Percentiles rank a stretch among this genome's conserved stretches.
These are phyloP conservation scores for Aspergillus sp. DNA, from an alignment of 2,329 filamentous ascomycete species.

Conservation along the genomic window DNA sequence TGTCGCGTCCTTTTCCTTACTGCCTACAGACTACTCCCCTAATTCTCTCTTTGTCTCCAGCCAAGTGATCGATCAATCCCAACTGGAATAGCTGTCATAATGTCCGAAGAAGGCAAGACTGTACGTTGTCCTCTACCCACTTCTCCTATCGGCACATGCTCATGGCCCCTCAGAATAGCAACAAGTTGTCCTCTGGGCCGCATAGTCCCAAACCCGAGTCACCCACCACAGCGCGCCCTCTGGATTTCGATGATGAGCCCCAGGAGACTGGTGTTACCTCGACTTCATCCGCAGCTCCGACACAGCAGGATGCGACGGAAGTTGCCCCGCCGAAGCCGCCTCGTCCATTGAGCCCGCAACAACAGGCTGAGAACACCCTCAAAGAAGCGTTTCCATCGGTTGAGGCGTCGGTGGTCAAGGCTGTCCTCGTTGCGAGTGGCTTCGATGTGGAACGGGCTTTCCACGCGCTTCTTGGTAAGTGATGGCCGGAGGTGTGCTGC, in stretches of 20 bases:
- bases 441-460: slow-evolving; percentile 91
- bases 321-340: slow-evolving; percentile 75
- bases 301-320: slow-evolving; percentile 27
- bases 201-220: slow-evolving; percentile 46
- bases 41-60: not conserved
- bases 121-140: slow-evolving; percentile 22
- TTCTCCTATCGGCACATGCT: slow-evolving; percentile 9
- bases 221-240: slow-evolving; percentile 54
- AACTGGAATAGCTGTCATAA: slow-evolving; percentile 11
- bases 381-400: slow-evolving; percentile 91
- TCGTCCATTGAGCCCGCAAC: slow-evolving; percentile 73
- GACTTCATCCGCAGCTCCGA: slow-evolving; percentile 21
- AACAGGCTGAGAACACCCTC: slow-evolving; percentile 82
- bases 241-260: slow-evolving; percentile 58
- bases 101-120: slow-evolving; percentile 38
- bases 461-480: slow-evolving; percentile 80
- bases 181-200: slow-evolving; percentile 31
- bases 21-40: slow-evolving; percentile 15
- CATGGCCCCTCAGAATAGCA: slow-evolving; percentile 30
- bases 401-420: slow-evolving; percentile 76
- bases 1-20: slow-evolving; percentile 18
- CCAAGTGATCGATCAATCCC: not conserved
- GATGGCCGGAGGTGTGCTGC: not conserved
- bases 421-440: slow-evolving; percentile 79
- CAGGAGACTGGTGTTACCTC: slow-evolving; percentile 40